Base-by-base conservation (phyloP, 257 asterid genomes). In the Petunia axillaris region DNA sequence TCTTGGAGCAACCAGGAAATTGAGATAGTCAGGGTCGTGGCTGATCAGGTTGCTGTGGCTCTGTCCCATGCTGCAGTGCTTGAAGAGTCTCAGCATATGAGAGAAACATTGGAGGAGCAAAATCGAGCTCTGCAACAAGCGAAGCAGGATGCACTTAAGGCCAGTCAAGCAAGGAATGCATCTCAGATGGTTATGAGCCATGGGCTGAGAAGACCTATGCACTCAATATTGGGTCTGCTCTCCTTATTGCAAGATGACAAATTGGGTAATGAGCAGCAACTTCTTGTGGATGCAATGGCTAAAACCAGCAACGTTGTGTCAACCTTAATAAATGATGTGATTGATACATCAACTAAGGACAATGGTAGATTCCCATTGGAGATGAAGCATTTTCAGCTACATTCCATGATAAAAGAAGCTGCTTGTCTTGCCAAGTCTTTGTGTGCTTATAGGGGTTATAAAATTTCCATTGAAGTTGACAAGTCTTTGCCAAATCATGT, bases 41-140 rank as follows among this genome's bases (percentile, higher is more conserved):
- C 97, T 25, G 95, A 94, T 85, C 99, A 96, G 89, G 98, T 96
- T 75, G 93, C 98, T 1, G 97, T 96, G 66, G 99, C 99, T 67
- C 89, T 96, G 75, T 96, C 99, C 70, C 99, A 96, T 83, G 99
- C 98, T 79, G 92, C 98, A n/a, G 89, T 96, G 36, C 98, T 96
- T 16, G 98, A 96, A 86, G 98, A 96, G 87, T 92, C 98, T 81
- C 97, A 91, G 82, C 83, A 78, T 65, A 96, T 92, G 99, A 88
- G 96, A 67, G 98, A 96, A 6, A 85, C 89, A 81, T 78, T 96
- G 81, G 98, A 76, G 59, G 91, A 90, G 73, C 98, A 92, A 85
- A 96, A 96, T 76, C 91, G 91, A 78, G 95, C 97, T 13, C 82
- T 96, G 25, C 93, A 92, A 67, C 97, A 87, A 55, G 97, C 99